These are phyloP conservation scores for Arthrobotrys entomopaga DNA, from an alignment of 2,329 filamentous ascomycete genomes.

Conservation along the genomic window DNA sequence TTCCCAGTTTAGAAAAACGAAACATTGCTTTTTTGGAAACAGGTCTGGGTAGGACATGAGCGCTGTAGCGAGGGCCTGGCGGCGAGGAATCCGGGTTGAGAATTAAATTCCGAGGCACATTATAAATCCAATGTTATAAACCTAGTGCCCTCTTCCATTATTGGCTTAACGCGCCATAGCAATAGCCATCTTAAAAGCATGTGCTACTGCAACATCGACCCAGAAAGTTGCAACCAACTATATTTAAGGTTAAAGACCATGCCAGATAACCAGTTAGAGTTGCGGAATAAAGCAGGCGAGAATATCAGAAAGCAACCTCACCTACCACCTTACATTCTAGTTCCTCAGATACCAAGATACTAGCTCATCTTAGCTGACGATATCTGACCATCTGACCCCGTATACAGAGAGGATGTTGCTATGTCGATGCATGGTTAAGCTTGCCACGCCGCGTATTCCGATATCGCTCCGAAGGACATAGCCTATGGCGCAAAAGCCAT, in stretches of 20 bases:
- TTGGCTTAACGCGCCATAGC: conserved; percentile 2
- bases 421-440: conserved; percentile 14
- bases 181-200: conserved; percentile 31
- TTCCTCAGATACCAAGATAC: conserved; percentile 3
- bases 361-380: conserved; percentile 42
- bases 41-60: conserved; percentile 23
- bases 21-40: conserved; percentile 49
- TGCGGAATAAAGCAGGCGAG: conserved; percentile 52
- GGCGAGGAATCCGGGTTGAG: conserved; percentile 36
- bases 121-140: neutral
- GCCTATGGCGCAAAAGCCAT: conserved; percentile 29
- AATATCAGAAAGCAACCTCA: conserved; percentile 19
- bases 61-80: conserved; percentile 28
- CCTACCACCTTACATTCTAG: conserved; percentile 49
- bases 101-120: conserved; percentile 50
- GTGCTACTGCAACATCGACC: conserved; percentile 35
- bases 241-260: conserved; percentile 47
- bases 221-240: conserved; percentile 32
- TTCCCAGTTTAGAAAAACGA: conserved; percentile 51
- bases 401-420: conserved; percentile 23
- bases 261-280: conserved; percentile 34
- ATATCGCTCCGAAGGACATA: conserved; percentile 22
- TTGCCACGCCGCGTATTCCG: conserved; percentile 18
- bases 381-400: conserved; percentile 53
- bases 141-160: conserved; percentile 24